Evolutionary conservation across 2,329 filamentous ascomycete genomes (phyloP).

Genomic region (Monilinia fructicola): DNA sequence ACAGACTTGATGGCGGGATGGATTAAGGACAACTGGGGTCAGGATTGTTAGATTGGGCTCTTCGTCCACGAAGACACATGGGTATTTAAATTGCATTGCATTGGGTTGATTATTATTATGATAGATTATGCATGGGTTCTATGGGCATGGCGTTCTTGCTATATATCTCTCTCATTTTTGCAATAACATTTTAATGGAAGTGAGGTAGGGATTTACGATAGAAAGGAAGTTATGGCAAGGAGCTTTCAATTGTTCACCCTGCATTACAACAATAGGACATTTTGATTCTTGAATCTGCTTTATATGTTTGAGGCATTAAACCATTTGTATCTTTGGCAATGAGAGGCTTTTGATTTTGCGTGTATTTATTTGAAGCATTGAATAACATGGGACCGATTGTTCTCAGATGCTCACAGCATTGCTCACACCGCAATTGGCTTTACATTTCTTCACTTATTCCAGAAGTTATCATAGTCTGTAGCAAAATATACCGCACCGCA

Average conservation of each 20-base stretch:
- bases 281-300: no score
- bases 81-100: not conserved
- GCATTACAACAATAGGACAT: not conserved
- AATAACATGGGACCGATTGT: no score
- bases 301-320: no score
- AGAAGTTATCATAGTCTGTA: no score
- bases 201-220: not conserved
- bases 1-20: slow-evolving; percentile 57
- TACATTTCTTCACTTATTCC: no score
- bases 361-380: no score
- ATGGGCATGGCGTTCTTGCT: not conserved
- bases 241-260: not conserved
- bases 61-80: not conserved
- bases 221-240: not conserved
- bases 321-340: no score
- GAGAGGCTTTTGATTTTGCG: no score
- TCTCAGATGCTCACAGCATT: no score
- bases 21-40: slow-evolving; percentile 58
- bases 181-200: not conserved
- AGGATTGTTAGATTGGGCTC: slow-evolving; percentile 33
- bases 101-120: not conserved
- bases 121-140: not conserved
- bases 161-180: not conserved
- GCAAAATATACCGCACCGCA: no score
- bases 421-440: no score